Evolutionary conservation across 371 early-diverging fungal genomes (phyloP), one percentile per base, ranked within the genome.

Genomic region (Parasitella parasitica): DNA sequence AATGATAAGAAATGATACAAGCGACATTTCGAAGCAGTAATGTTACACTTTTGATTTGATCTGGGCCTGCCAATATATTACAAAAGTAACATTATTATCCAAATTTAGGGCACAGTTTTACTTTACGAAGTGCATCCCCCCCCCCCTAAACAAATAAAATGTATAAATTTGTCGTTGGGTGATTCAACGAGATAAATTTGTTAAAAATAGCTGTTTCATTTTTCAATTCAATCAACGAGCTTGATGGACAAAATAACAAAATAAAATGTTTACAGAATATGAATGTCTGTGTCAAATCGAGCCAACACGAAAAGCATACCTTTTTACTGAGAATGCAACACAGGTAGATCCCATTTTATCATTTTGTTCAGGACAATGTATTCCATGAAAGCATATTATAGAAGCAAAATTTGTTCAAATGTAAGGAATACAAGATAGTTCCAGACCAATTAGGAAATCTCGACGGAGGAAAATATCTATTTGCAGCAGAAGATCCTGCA

Each of bases 1-100:
- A 57, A 46, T 20, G 30, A 8, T 15, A 46, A 43, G 27, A 22
- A 11, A 46, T 5, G 43, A 43, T 43, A 22, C 43, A 43, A 43
- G 22, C 43, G 43, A 43, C 43, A 20, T 6, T 43, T 43, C 22
- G 18, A 43, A 20, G 22, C 3, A 8, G 18, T 20, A 7, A 43
- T 20, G 43, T 43, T 43, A 43, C 43, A 43, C 43, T 43, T 22
- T 43, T 43, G 43, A 20, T 43, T 43, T 43, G 43, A 43, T 43
- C 43, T 43, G 43, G 43, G 22, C 43, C 43, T 43, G 43, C 18
- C 43, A 43, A 43, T 43, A n/a, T n/a, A 43, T 43, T 43, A 43
- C 43, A 43, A 43, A 43, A 43, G 43, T 43, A 43, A 43, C 43
- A 43, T 43, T 43, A 43, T 43, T 43, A 43, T 43, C 43, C 43